Evolutionary conservation across 2,329 filamentous ascomycete genomes (phyloP).

Genomic region (Arthrobotrys musiformis): DNA sequence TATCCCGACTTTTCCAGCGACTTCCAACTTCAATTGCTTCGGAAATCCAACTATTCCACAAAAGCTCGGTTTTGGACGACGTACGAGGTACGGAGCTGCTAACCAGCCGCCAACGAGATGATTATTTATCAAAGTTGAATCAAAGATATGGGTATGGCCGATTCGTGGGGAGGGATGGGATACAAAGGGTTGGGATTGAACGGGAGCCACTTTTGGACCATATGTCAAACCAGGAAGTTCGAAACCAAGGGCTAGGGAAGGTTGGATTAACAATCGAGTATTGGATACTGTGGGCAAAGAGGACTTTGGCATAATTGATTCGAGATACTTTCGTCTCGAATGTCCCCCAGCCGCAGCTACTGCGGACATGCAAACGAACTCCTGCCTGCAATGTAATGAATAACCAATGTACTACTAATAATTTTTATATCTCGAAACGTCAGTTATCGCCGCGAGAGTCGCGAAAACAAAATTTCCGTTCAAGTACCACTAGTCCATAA

Average conservation of each 20-base stretch:
- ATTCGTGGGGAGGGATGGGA: slow-evolving; percentile 36
- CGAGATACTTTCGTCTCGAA: not conserved
- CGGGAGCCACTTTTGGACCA: slow-evolving; percentile 42
- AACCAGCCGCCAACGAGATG: slow-evolving; percentile 44
- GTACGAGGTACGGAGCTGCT: slow-evolving; percentile 54
- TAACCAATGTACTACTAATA: no score
- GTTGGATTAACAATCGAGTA: slow-evolving; percentile 30
- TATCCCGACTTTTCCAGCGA: slow-evolving; percentile 50
- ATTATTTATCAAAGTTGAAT: slow-evolving; percentile 40
- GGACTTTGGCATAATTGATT: slow-evolving; percentile 6
- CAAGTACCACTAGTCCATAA: no score
- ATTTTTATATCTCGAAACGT: no score
- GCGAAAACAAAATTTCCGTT: no score
- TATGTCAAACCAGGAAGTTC: slow-evolving; percentile 30
- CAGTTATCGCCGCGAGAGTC: no score
- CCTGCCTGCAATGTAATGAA: no score
- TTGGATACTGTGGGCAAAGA: not conserved
- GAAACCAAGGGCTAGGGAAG: slow-evolving; percentile 43
- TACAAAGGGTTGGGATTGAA: slow-evolving; percentile 37
- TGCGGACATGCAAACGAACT: no score
- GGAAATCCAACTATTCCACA: slow-evolving; percentile 57
- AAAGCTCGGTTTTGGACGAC: slow-evolving; percentile 50
- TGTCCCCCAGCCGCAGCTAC: no score
- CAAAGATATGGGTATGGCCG: slow-evolving; percentile 55
- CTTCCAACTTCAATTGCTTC: slow-evolving; percentile 56